Conservation (phyloP, 148 eudicot genomes). For the Mesembryanthemum crystallinum region DNA sequence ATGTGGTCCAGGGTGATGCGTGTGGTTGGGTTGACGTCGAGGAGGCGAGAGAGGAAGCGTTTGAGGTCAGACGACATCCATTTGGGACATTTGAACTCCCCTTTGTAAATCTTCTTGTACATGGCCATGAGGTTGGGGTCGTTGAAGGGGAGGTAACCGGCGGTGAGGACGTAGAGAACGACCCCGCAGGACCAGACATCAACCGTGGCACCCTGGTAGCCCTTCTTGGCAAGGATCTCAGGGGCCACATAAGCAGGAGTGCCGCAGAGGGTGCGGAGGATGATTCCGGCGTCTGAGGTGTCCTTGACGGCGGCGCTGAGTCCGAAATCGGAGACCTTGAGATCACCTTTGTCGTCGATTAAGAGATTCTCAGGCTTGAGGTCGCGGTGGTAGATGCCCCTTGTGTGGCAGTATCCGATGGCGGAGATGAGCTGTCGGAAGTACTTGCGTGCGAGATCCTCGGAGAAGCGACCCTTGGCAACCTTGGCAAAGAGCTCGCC, state of each 20-base stretch:
- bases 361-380: slow-evolving; percentile 16
- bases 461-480: slow-evolving; percentile 12
- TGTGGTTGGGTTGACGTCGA: slow-evolving; percentile 18
- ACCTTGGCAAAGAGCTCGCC: slow-evolving; percentile 13
- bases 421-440: slow-evolving; percentile 13
- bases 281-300: background rate
- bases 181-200: slow-evolving; percentile 32
- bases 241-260: slow-evolving; percentile 24
- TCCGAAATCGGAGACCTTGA: slow-evolving; percentile 12
- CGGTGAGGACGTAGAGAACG: slow-evolving; percentile 21
- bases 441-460: background rate
- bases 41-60: slow-evolving; percentile 25
- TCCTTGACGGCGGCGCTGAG: background rate
- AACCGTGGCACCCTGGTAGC: slow-evolving; percentile 24
- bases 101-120: slow-evolving; percentile 23
- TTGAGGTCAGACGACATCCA: slow-evolving; percentile 23
- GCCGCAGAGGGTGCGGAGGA: slow-evolving; percentile 27
- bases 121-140: slow-evolving; percentile 26
- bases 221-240: slow-evolving; percentile 20
- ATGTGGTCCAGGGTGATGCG: slow-evolving; percentile 22
- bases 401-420: slow-evolving; percentile 5
- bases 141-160: slow-evolving; percentile 22
- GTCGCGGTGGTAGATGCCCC: slow-evolving; percentile 14
- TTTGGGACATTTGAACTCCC: slow-evolving; percentile 8
- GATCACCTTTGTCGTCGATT: background rate